A percentile compares a stretch with the other conserved stretches of the same genome.
These are phyloP conservation scores for Cyanidiococcus yangmingshanensis DNA, from an alignment of 23 red algal species.

Conservation along the genomic window DNA sequence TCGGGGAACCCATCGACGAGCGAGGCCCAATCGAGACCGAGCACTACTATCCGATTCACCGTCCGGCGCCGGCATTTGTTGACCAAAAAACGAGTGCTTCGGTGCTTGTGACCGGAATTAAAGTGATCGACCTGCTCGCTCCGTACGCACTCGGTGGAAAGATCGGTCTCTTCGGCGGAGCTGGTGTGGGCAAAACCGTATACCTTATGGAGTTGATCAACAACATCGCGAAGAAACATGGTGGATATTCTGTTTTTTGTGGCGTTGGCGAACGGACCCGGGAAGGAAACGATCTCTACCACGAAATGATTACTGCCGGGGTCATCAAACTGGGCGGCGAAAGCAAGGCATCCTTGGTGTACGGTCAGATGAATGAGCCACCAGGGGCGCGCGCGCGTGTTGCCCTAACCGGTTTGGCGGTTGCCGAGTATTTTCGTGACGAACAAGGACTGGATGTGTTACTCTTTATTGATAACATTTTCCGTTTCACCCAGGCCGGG, in stretches of 20 bases:
- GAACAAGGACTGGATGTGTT: slow-evolving; percentile 99
- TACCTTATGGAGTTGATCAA: slow-evolving; percentile 99
- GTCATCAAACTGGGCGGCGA: slow-evolving; percentile 92
- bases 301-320: slow-evolving; percentile 96
- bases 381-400: slow-evolving; percentile 98
- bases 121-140: slow-evolving; percentile 94
- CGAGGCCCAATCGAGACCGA: slow-evolving; percentile 86
- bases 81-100: slow-evolving; percentile 92
- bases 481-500: slow-evolving; percentile 97
- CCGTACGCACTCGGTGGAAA: slow-evolving; percentile 98
- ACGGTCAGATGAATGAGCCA: slow-evolving; percentile 99
- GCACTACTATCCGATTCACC: slow-evolving; percentile 98
- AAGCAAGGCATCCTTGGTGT: slow-evolving; percentile 94
- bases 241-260: slow-evolving; percentile 98
- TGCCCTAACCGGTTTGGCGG: slow-evolving; percentile 88
- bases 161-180: slow-evolving; percentile 98
- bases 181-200: slow-evolving; percentile 98
- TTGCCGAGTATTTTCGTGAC: slow-evolving; percentile 99
- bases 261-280: slow-evolving; percentile 98
- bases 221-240: slow-evolving; percentile 99
- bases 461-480: slow-evolving; percentile 98
- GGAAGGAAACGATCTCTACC: slow-evolving; percentile 99
- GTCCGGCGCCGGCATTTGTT: slow-evolving; percentile 76
- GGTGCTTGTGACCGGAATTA: slow-evolving; percentile 93
- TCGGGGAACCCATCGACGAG: slow-evolving; percentile 98